These are phyloP conservation scores for Phytopythium helicoides DNA, from an alignment of 352 stramenopile species.

Conservation along the genomic window DNA sequence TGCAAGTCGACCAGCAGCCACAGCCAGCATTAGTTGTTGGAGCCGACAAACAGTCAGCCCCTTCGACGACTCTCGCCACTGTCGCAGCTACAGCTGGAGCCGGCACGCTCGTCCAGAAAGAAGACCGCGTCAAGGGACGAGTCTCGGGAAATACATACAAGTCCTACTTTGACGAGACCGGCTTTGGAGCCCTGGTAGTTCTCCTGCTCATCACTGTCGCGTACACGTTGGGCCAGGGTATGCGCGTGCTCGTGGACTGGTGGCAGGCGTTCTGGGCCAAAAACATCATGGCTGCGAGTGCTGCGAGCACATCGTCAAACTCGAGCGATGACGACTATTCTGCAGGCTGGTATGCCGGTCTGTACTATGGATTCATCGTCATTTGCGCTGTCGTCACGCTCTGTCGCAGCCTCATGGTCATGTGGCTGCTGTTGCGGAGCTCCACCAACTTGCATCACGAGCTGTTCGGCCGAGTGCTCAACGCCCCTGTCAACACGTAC, in stretches of 20 bases:
- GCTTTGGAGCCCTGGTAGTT: slow-evolving; percentile 10
- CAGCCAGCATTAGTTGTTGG: not conserved
- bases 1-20: not conserved
- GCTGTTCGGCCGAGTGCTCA: slow-evolving; percentile 37
- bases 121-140: slow-evolving; percentile 19
- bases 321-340: slow-evolving; percentile 5
- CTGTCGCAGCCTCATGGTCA: slow-evolving; percentile 18
- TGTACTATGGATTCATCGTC: slow-evolving; percentile 35
- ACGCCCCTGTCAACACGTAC: slow-evolving; percentile 38
- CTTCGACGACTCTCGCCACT: too few species aligned
- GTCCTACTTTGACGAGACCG: slow-evolving; percentile 25
- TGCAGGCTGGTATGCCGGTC: slow-evolving; percentile 20
- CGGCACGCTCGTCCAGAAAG: slow-evolving; percentile 21
- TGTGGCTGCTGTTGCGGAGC: slow-evolving; percentile 22
- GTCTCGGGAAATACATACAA: slow-evolving; percentile 14
- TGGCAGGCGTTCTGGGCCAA: slow-evolving; percentile 26
- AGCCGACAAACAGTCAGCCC: not conserved
- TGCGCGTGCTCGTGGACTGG: slow-evolving; percentile 23
- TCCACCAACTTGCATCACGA: slow-evolving; percentile 29
- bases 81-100: not conserved
- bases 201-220: slow-evolving; percentile 4
- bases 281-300: slow-evolving; percentile 9
- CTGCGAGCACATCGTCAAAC: too few species aligned
- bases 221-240: slow-evolving; percentile 12
- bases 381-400: slow-evolving; percentile 19